Conservation (phyloP, 2,329 filamentous ascomycete species). For the Hirsutella rhossiliensis region DNA sequence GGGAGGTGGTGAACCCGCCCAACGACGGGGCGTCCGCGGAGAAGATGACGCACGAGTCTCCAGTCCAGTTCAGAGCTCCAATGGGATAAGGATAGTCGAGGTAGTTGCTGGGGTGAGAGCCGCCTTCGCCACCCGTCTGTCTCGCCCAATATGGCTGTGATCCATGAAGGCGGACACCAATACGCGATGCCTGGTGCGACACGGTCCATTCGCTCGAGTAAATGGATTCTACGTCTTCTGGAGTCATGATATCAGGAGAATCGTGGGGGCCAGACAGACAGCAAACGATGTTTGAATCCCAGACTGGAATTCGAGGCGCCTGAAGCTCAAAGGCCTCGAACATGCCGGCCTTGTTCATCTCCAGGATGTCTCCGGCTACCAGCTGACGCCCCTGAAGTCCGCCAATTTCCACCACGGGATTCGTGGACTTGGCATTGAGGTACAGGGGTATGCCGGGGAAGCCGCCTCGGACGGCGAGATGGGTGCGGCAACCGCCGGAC, state of each 20-base stretch:
- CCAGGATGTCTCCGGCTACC: slow-evolving; percentile 20
- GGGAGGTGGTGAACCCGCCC: slow-evolving; percentile 45
- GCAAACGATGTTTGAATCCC: slow-evolving; percentile 8
- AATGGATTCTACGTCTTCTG: slow-evolving; percentile 42
- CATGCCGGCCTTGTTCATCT: neutral
- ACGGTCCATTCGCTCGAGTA: slow-evolving; percentile 47
- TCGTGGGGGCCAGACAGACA: slow-evolving; percentile 20
- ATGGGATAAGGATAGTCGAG: slow-evolving; percentile 32
- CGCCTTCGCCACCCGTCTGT: slow-evolving; percentile 48
- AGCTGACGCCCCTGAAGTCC: slow-evolving; percentile 47
- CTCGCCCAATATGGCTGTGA: slow-evolving; percentile 47
- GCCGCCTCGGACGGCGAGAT: slow-evolving; percentile 38
- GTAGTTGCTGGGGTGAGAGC: slow-evolving; percentile 45
- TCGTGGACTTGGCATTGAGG: slow-evolving; percentile 47
- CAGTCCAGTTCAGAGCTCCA: slow-evolving; percentile 48
- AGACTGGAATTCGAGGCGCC: slow-evolving; percentile 2
- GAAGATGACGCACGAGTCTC: slow-evolving; percentile 49
- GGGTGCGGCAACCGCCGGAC: slow-evolving; percentile 40
- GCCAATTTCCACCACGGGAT: slow-evolving; percentile 43
- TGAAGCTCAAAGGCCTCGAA: slow-evolving; percentile 3
- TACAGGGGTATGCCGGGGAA: slow-evolving; percentile 35
- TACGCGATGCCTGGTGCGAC: slow-evolving; percentile 47
- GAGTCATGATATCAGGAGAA: slow-evolving; percentile 16
- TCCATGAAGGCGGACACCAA: slow-evolving; percentile 47
- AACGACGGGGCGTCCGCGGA: slow-evolving; percentile 47